Conservation (phyloP, 23 red algal species). For the Gracilaria gracilis region DNA sequence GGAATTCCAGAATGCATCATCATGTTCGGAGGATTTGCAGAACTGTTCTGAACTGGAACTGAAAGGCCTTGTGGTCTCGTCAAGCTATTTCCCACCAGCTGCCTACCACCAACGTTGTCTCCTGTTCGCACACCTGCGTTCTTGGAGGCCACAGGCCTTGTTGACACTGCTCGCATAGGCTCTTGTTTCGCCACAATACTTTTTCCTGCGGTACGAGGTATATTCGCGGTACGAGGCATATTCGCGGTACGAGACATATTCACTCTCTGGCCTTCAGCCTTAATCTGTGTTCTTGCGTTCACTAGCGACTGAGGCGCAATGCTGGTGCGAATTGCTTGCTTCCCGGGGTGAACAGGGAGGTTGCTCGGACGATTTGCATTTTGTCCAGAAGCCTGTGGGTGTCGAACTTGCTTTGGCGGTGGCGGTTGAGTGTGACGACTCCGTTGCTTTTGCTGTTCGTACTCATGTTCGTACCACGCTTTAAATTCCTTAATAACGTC, state of each 20-base stretch:
- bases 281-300: neutral
- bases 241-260: neutral
- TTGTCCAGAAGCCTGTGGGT: neutral
- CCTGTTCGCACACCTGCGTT: neutral
- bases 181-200: neutral
- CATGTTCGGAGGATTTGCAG: neutral
- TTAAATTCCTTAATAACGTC: slow-evolving; percentile 71
- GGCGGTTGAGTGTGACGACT: neutral
- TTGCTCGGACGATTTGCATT: neutral
- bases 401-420: slow-evolving; percentile 2
- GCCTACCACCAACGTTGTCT: neutral
- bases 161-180: neutral
- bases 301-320: neutral
- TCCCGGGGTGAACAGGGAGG: neutral
- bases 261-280: neutral
- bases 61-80: neutral
- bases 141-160: neutral
- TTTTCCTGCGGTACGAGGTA: neutral
- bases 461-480: slow-evolving; percentile 69
- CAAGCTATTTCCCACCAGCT: neutral
- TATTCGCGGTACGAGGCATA: neutral
- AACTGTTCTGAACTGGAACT: neutral
- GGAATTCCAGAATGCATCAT: neutral
- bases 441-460: slow-evolving; percentile 48
- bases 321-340: slow-evolving; percentile 1